Evolutionary conservation across 371 early-diverging fungal species (phyloP), one percentile per base, ranked within the genome.

Genomic region (Rhizopus stolonifer): DNA sequence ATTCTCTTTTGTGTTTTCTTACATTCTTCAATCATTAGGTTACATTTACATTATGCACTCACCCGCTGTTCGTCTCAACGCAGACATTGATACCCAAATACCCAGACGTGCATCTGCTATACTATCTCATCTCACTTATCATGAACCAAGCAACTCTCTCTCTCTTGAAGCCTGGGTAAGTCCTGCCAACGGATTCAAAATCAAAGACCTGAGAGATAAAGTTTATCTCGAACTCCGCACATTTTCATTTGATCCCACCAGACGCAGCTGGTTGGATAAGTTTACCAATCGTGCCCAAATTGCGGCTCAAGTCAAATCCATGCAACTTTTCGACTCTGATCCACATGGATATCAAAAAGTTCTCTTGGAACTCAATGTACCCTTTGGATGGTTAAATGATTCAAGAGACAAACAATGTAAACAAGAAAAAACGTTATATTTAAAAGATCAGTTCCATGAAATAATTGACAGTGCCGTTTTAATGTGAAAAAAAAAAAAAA

Each of bases 401-500:
- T 7, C 4, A 7, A 29, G 7, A 29, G 31, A 29, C 10, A 29
- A 4, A 4, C 31, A 7, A 5, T 11, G 14, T 19, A 24, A 36
- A 44, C 49, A n/a, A 40, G 14, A 48, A 43, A 7, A 22, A 38
- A 17, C 46, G 61, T 46, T 14, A 10, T 26, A 22, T 18, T 7
- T 11, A 7, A 43, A 44, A 17, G 17, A 55, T 31, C 32, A 33
- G 1, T 51, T 60, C 18, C 19, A 55, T 25, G 56, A 60, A 36
- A 22, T 55, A 0, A 24, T 60, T 39, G 61, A 60, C 23, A 60
- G 56, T 17, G 46, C 61, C 15, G 38, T 60, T 14, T 42, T 60
- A 21, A 19, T 60, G 25, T 60, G 55, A 60, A 15, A 22, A 24
- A 58, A 11, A 29, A 6, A 29, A 11, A 29, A 29, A 29, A 11